Evolutionary conservation across 2,329 filamentous ascomycete genomes (phyloP).

Genomic region (Colletotrichum siamense): DNA sequence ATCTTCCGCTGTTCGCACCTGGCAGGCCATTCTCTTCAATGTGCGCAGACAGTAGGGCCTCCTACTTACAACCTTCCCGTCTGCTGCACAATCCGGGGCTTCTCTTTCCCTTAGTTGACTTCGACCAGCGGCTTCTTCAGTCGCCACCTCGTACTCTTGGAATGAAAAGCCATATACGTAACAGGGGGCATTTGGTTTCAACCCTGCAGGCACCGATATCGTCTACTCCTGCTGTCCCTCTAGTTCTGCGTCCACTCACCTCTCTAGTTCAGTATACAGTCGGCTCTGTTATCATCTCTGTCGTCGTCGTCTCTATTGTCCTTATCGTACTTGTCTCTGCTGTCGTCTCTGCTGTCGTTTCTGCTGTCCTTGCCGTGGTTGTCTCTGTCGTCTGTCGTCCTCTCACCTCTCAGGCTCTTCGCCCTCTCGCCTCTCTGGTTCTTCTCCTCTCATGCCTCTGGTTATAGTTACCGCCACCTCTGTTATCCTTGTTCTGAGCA

Average conservation of each 20-base stretch:
- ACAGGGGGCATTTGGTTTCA: not conserved
- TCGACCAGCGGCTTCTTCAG: not conserved
- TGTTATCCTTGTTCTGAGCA: not conserved
- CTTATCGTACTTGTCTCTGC: too few species aligned
- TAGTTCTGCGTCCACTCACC: too few species aligned
- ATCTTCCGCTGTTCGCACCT: not conserved
- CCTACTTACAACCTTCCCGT: not conserved
- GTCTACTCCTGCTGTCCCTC: too few species aligned
- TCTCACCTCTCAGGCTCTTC: too few species aligned
- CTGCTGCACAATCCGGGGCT: not conserved
- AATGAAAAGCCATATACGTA: fast-evolving
- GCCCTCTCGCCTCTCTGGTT: too few species aligned
- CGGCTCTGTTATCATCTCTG: too few species aligned
- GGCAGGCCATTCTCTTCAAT: not conserved
- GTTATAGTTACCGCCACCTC: not conserved
- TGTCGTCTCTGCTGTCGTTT: too few species aligned
- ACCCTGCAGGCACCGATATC: too few species aligned
- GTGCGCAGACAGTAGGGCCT: not conserved
- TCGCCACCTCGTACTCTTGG: not conserved
- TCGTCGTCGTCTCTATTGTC: too few species aligned
- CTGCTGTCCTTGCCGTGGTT: too few species aligned
- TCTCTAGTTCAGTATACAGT: too few species aligned
- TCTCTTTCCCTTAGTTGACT: not conserved
- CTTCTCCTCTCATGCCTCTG: not conserved
- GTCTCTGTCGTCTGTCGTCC: too few species aligned